Base-by-base conservation (phyloP, 805 yeast genomes). In the Metschnikowia chrysomelidarum region DNA sequence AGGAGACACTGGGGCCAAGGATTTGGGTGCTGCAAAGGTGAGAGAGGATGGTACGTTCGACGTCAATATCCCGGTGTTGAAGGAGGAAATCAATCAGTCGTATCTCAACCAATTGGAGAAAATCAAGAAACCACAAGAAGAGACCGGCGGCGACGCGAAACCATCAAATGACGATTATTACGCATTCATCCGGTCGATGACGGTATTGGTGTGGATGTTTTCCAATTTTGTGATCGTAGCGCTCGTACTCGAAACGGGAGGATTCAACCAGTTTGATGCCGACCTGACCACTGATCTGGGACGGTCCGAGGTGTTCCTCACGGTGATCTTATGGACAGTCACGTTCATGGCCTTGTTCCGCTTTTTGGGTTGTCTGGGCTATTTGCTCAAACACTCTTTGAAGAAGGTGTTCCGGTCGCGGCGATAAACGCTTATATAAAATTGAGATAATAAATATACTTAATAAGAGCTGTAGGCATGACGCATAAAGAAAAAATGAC, bases 291-390 rank as follows among this genome's bases (percentile, higher is more conserved):
- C 54, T 23, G 59, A 53, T 7, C 45, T 55, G 4, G 62, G 60
- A 27, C 57, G 71, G 33, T 59, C 69, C 10, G 57, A 64, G 21
- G 61, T 73, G 3, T 69, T 62, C 45, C 67, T 69, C 51, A 70
- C 76, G 11, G 76, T 78, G 16, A 61, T 79, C 40, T 67, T 78
- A 39, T 77, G 83, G 82, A 56, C 75, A 25, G 82, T 76, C 26
- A 82, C 83, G 2, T 71, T 76, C 28, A 62, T 79, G 64, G 81
- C 84, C 1, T 54, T 72, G 7, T 69, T 79, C 59, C 54, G 83
- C 27, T 67, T 78, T 41, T 42, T 73, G 31, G 85, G 85, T 7
- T 72, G 80, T 47, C 41, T 64, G 8, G 36, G 63, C 14, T 78
- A 76, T 54, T 64, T 78, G 56, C 34, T 64, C 11, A 61, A 57